Percentiles rank a stretch among this genome's conserved stretches.
phyloP scores from a whole-genome alignment of 768 basidiomycete species.

The Boletus reticulatus region DNA sequence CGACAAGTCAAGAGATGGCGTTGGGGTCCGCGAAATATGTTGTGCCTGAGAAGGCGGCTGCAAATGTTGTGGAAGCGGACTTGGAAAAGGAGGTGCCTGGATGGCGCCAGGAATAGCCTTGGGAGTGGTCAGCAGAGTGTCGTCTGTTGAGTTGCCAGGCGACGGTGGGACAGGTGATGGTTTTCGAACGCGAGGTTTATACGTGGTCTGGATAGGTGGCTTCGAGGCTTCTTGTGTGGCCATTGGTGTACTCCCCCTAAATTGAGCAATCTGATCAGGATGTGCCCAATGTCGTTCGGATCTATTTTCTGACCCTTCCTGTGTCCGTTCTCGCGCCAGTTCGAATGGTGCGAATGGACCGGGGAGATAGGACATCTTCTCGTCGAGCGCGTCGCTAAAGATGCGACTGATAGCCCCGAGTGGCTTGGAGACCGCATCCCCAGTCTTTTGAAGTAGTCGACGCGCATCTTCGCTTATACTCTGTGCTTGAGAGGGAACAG shows the following conservation, averaged over 20 bases:
- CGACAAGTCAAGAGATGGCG: conserved; percentile 64
- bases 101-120: conserved; percentile 41
- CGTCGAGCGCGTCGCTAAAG: conserved; percentile 80
- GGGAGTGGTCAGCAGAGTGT: conserved; percentile 35
- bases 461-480: conserved; percentile 65
- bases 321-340: conserved; percentile 50
- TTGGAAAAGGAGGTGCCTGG: conserved; percentile 37
- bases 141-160: conserved; percentile 35
- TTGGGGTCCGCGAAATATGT: conserved; percentile 66
- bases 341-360: conserved; percentile 72
- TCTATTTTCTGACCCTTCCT: conserved; percentile 36
- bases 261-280: conserved; percentile 35
- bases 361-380: conserved; percentile 60
- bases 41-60: conserved; percentile 45
- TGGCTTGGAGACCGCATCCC: conserved; percentile 87
- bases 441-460: conserved; percentile 83
- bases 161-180: conserved; percentile 42
- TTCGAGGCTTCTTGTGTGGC: conserved; percentile 29
- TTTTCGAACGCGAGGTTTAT: conserved; percentile 68
- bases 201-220: conserved; percentile 58
- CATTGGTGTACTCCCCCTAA: conserved; percentile 30
- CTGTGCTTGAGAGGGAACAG: conserved; percentile 38
- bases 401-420: conserved; percentile 87
- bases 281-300: conserved; percentile 39
- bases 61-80: conserved; percentile 28